Conservation (phyloP, 805 yeast species). For the Ogataea saltuana region DNA sequence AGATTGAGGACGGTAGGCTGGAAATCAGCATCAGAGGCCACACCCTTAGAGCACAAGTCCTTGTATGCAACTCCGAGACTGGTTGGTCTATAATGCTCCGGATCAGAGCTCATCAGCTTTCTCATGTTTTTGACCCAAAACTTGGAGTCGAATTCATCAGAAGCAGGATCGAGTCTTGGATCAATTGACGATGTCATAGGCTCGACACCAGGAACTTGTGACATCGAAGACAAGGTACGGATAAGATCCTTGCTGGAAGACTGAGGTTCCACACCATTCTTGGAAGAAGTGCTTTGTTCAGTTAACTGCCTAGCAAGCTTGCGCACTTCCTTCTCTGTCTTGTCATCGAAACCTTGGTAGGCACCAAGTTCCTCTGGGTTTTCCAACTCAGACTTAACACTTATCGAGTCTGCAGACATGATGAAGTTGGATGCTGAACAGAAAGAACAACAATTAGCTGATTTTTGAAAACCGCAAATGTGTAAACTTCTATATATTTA, state of each 20-base stretch:
- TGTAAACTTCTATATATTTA: too few species aligned
- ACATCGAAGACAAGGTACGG: slow-evolving; percentile 48
- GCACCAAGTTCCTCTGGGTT: slow-evolving; percentile 10
- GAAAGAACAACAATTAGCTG: neutral
- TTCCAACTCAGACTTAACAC: slow-evolving; percentile 20
- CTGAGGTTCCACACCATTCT: slow-evolving; percentile 3
- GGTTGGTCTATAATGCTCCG: slow-evolving; percentile 63
- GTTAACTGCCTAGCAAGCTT: slow-evolving; percentile 44
- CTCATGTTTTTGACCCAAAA: slow-evolving; percentile 69
- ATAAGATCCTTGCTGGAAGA: slow-evolving; percentile 24
- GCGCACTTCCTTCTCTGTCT: slow-evolving; percentile 12
- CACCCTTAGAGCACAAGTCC: slow-evolving; percentile 60
- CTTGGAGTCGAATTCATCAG: slow-evolving; percentile 58
- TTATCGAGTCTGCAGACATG: slow-evolving; percentile 23
- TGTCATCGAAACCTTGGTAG: slow-evolving; percentile 13
- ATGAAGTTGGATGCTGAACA: neutral
- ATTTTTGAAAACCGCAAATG: too few species aligned
- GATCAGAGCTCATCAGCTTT: slow-evolving; percentile 52
- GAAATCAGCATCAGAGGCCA: slow-evolving; percentile 67
- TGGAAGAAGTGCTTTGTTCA: slow-evolving; percentile 15
- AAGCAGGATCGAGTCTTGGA: slow-evolving; percentile 57
- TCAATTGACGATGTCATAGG: slow-evolving; percentile 39
- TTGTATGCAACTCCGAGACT: slow-evolving; percentile 60
- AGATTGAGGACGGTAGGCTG: slow-evolving; percentile 58
- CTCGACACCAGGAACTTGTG: slow-evolving; percentile 49